Conservation (phyloP, 768 basidiomycete species). For the Arthromyces matolae region DNA sequence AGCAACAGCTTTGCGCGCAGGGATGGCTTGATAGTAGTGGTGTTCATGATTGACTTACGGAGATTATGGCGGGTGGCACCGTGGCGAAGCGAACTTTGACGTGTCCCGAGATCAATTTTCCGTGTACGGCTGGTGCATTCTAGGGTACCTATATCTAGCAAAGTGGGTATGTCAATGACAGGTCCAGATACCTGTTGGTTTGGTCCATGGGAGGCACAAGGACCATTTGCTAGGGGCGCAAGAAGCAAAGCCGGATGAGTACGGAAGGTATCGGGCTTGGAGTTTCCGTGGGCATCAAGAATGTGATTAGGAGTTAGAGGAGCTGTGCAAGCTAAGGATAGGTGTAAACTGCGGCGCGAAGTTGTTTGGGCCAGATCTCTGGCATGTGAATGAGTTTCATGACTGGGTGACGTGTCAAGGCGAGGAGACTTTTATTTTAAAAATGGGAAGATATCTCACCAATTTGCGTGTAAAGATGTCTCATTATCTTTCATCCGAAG, state of each 20-base stretch:
- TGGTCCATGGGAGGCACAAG: not conserved
- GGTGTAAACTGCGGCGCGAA: slow-evolving; percentile 9
- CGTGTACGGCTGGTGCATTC: slow-evolving; percentile 4
- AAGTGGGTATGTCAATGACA: slow-evolving; percentile 3
- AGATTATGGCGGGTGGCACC: not conserved
- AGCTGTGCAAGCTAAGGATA: slow-evolving; percentile 13
- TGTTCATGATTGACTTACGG: slow-evolving; percentile 1
- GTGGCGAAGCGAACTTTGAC: not conserved
- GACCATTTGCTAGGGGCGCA: slow-evolving; percentile 17
- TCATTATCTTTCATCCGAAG: not conserved
- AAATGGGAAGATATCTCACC: slow-evolving; percentile 12
- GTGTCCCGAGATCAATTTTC: not conserved
- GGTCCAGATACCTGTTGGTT: slow-evolving; percentile 7
- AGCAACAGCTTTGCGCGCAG: slow-evolving; percentile 19
- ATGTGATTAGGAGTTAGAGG: not conserved
- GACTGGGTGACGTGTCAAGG: slow-evolving; percentile 12
- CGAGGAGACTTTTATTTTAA: not conserved
- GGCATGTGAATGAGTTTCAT: slow-evolving; percentile 14
- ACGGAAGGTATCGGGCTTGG: slow-evolving; percentile 8
- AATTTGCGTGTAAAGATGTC: slow-evolving; percentile 1
- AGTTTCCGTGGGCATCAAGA: not conserved
- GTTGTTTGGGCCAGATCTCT: slow-evolving; percentile 11
- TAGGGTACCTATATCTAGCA: not conserved
- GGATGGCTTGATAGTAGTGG: slow-evolving; percentile 2
- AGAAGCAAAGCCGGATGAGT: slow-evolving; percentile 7